phyloP scores from a whole-genome alignment of 169 alveolate genomes.

The Toxoplasma gondii region DNA sequence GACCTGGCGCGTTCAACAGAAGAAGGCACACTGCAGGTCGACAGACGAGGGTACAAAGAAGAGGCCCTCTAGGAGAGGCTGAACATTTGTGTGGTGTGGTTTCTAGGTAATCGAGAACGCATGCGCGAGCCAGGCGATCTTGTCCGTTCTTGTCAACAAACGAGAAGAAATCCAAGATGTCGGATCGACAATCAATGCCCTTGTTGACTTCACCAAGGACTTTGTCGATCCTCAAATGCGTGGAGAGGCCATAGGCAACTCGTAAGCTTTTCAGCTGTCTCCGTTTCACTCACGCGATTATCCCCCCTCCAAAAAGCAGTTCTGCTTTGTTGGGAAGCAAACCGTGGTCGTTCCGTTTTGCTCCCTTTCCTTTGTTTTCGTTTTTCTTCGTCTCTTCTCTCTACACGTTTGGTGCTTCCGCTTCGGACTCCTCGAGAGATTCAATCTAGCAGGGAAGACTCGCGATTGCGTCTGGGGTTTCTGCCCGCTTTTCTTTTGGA shows the following conservation, averaged over 20 bases:
- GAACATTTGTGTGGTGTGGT: background rate
- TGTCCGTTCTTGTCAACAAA: conserved; percentile 84
- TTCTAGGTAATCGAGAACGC: conserved; percentile 91
- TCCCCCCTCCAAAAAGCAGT: background rate
- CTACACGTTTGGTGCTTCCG: too few species aligned
- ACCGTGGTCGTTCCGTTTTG: background rate
- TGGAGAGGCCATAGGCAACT: conserved; percentile 57
- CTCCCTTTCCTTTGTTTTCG: background rate
- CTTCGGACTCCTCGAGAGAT: too few species aligned
- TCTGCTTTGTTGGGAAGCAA: background rate
- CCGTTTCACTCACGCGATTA: background rate
- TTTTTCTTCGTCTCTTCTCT: background rate
- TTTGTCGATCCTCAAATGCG: conserved; percentile 49
- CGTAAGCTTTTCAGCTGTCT: background rate
- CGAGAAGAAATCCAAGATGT: conserved; percentile 72
- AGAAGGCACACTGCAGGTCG: too few species aligned
- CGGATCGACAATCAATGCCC: conserved; percentile 83
- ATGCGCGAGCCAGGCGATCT: conserved; percentile 94
- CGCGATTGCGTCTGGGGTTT: too few species aligned
- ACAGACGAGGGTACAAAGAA: too few species aligned
- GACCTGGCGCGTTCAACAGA: too few species aligned
- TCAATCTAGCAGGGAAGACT: too few species aligned
- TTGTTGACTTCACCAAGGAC: conserved; percentile 53
- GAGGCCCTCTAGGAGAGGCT: too few species aligned
- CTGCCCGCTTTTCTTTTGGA: too few species aligned